Conservation (phyloP, 192 early-diverging fungal species). For the Coemansia reversa region DNA sequence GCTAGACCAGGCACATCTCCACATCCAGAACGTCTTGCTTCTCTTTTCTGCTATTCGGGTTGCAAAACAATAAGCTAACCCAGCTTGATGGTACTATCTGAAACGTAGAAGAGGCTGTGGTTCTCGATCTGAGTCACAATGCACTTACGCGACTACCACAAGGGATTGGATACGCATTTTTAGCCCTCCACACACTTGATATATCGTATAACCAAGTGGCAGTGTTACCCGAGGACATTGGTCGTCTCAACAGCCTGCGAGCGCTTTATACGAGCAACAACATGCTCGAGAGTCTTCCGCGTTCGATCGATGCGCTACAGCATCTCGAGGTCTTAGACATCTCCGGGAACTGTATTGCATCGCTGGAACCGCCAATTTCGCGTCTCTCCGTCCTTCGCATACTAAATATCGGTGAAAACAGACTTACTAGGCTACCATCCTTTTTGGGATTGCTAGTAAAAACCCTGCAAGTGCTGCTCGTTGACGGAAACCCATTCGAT, state of each 20-base stretch:
- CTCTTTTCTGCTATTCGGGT: neutral
- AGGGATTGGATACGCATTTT: constrained; percentile 38
- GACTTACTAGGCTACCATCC: constrained; percentile 29
- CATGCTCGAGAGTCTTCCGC: constrained; percentile 32
- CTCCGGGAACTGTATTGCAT: constrained; percentile 37
- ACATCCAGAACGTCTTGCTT: neutral
- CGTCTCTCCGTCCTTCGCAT: constrained; percentile 39
- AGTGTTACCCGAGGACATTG: constrained; percentile 41
- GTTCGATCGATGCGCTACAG: constrained; percentile 33
- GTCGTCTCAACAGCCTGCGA: constrained; percentile 35
- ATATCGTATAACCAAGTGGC: constrained; percentile 44
- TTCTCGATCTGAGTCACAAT: constrained; percentile 43
- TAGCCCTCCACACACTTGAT: constrained; percentile 31
- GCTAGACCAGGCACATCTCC: neutral
- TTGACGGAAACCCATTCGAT: constrained; percentile 53
- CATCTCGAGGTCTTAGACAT: constrained; percentile 48
- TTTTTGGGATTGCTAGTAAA: constrained; percentile 45
- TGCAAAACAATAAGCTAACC: neutral
- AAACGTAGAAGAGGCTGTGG: constrained; percentile 22
- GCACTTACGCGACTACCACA: constrained; percentile 33
- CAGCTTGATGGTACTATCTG: neutral
- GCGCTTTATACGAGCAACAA: constrained; percentile 47
- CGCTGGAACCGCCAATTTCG: constrained; percentile 27
- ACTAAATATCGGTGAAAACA: constrained; percentile 52
- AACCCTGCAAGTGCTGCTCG: constrained; percentile 32